Evolutionary conservation across 495 filamentous ascomycete species (phyloP).

Genomic region (Aspergillus coremiiformis): DNA sequence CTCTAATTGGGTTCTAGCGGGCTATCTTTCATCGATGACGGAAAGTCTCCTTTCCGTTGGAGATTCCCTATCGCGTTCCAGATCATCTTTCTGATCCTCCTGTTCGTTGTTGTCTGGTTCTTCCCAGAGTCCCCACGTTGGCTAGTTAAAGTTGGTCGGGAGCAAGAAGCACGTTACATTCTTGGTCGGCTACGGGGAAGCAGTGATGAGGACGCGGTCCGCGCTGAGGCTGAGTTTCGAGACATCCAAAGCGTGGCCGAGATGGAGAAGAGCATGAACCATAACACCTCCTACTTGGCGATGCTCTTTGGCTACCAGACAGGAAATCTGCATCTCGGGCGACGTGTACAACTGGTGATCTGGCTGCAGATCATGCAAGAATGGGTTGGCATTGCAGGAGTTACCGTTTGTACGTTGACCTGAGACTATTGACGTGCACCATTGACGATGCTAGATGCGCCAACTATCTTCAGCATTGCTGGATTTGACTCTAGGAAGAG

Average conservation of each 20-base stretch:
- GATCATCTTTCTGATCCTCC: slow-evolving; percentile 53
- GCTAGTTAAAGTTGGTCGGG: slow-evolving; percentile 54
- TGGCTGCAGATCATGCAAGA: slow-evolving; percentile 70
- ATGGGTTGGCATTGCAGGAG: slow-evolving; percentile 65
- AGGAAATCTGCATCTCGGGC: slow-evolving; percentile 56
- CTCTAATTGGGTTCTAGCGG: slow-evolving; percentile 32
- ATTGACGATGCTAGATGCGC: slow-evolving; percentile 32
- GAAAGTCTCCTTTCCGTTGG: slow-evolving; percentile 53
- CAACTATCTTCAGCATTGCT: slow-evolving; percentile 61
- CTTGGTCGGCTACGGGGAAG: slow-evolving; percentile 54
- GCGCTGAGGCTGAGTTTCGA: slow-evolving; percentile 54
- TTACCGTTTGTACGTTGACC: slow-evolving; percentile 50
- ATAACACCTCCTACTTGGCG: slow-evolving; percentile 47
- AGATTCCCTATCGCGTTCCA: slow-evolving; percentile 68
- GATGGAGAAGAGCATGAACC: slow-evolving; percentile 45
- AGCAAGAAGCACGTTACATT: slow-evolving; percentile 56
- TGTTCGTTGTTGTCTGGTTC: slow-evolving; percentile 46
- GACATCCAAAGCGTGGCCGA: slow-evolving; percentile 55
- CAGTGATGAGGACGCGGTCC: slow-evolving; percentile 42
- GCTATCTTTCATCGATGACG: slow-evolving; percentile 50
- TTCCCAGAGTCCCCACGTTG: slow-evolving; percentile 62
- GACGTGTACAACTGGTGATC: slow-evolving; percentile 60
- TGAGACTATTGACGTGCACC: background rate
- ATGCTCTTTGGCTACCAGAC: slow-evolving; percentile 60
- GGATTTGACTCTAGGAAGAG: slow-evolving; percentile 52